Evolutionary conservation across 305 asterid genomes (phyloP).

Genomic region (Withania somnifera): DNA sequence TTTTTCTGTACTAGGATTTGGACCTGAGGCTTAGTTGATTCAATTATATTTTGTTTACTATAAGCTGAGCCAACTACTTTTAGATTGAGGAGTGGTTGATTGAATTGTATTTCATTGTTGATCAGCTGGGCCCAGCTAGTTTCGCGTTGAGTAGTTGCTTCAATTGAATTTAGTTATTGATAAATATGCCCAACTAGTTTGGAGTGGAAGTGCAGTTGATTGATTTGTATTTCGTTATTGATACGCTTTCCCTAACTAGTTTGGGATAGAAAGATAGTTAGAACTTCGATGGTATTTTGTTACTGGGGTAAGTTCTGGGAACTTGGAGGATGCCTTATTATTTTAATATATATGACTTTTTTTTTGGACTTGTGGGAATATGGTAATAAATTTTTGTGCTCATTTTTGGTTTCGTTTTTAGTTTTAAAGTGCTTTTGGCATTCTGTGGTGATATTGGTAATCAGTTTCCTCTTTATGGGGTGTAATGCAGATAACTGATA

Average conservation of each 20-base stretch:
- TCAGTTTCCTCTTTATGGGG: background rate
- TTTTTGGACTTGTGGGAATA: background rate
- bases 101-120: constrained; percentile 1
- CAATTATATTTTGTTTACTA: background rate
- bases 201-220: background rate
- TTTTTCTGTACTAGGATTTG: too few relatives aligned
- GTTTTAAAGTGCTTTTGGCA: background rate
- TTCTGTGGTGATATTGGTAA: background rate
- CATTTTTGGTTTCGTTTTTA: background rate
- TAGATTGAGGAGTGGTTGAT: background rate
- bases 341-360: background rate
- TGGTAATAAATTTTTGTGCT: background rate
- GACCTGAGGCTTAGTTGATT: background rate
- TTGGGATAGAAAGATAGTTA: background rate
- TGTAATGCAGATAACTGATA: background rate
- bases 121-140: background rate
- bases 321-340: background rate
- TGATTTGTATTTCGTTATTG: background rate
- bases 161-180: background rate
- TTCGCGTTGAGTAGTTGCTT: background rate
- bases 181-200: background rate
- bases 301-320: background rate
- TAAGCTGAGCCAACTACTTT: background rate
- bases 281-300: background rate
- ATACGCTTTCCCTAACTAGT: background rate